Percentiles rank a stretch among this genome's conserved stretches.
Evolutionary conservation across 345 rosid species (phyloP).

Genomic region (Salix dunnii): DNA sequence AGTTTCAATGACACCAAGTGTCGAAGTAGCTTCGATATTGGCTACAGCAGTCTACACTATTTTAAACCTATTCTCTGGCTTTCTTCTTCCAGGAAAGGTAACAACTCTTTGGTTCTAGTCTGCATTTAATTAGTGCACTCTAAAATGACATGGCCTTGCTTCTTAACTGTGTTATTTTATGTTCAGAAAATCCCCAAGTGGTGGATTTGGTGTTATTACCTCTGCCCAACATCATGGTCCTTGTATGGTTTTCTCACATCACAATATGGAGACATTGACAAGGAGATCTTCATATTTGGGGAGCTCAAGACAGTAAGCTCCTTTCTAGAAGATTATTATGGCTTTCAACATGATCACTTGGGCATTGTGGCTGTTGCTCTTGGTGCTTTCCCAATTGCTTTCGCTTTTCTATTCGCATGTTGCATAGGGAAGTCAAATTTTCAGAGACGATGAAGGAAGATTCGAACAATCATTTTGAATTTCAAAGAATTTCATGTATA

Average conservation of each 20-base stretch:
- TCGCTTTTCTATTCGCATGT: too few species aligned
- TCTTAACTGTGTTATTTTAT: too few species aligned
- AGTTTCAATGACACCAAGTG: conserved; percentile 17
- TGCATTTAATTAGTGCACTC: neutral
- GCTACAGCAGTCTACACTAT: conserved; percentile 16
- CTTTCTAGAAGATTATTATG: conserved; percentile 6
- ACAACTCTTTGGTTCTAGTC: neutral
- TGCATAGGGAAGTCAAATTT: too few species aligned
- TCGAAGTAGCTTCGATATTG: conserved; percentile 7
- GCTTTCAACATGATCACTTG: conserved; percentile 10
- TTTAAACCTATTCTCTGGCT: conserved; percentile 32
- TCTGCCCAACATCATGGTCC: conserved; percentile 24
- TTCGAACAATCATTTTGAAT: too few species aligned
- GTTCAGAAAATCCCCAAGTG: conserved; percentile 27
- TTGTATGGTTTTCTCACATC: conserved; percentile 15
- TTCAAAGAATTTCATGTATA: too few species aligned
- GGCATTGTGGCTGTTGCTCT: neutral
- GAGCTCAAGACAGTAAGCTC: conserved; percentile 4
- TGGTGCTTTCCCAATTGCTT: too few species aligned
- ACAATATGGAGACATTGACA: conserved; percentile 22
- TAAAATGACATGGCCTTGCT: neutral
- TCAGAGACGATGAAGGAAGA: too few species aligned
- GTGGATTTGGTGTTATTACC: conserved; percentile 28
- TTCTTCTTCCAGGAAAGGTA: conserved; percentile 29
- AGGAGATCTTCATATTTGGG: conserved; percentile 10